Conservation (phyloP, 257 asterid genomes). For the Fraxinus anomala region DNA sequence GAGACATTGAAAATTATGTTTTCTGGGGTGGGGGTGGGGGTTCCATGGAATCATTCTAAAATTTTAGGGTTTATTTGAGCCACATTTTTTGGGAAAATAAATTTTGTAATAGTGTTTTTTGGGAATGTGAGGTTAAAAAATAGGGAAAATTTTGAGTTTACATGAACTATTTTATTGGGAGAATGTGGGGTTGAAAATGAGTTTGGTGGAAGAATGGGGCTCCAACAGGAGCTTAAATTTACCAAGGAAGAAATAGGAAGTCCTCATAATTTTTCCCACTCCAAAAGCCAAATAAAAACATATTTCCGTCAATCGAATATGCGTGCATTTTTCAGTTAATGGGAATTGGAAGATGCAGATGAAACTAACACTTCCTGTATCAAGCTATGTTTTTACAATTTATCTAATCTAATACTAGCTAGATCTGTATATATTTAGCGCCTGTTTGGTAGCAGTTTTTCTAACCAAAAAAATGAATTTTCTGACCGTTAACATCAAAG, state of each 20-base stretch:
- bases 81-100: no score
- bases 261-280: not conserved
- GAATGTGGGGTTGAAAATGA: no score
- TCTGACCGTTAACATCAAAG: no score
- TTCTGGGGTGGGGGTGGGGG: not conserved
- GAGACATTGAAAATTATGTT: not conserved
- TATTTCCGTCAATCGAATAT: not conserved
- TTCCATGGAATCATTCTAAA: not conserved
- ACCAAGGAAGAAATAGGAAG: not conserved
- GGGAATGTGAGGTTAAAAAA: no score
- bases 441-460: no score
- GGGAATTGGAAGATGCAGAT: not conserved
- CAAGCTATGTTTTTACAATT: constrained; percentile 6
- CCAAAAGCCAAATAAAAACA: no score
- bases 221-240: not conserved
- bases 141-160: no score
- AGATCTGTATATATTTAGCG: not conserved
- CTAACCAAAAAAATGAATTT: no score
- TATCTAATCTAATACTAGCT: not conserved
- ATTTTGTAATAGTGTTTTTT: no score
- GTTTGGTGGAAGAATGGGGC: no score
- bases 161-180: no score
- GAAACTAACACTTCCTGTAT: not conserved
- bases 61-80: not conserved
- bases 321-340: not conserved